phyloP scores from a whole-genome alignment of 2,329 filamentous ascomycete genomes.

The Lizonia empirigonia region DNA sequence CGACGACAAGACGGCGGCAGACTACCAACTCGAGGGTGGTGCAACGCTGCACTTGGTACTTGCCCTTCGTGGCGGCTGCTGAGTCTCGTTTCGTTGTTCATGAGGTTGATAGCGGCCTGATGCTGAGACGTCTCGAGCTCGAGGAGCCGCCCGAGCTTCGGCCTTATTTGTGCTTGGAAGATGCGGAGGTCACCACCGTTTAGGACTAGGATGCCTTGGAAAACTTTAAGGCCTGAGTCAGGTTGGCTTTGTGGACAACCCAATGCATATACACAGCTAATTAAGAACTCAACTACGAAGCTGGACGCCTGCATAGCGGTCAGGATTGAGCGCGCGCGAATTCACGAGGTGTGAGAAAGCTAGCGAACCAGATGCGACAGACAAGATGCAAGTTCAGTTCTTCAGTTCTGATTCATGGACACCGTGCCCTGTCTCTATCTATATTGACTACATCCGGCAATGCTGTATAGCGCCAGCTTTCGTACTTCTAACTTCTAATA shows the following conservation, averaged over 20 bases:
- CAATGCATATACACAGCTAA: neutral
- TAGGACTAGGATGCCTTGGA: no score
- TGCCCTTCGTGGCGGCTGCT: constrained; percentile 79
- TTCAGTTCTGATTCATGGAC: neutral
- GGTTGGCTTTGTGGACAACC: neutral
- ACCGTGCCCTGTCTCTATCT: no score
- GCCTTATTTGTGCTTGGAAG: no score
- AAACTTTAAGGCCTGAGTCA: no score
- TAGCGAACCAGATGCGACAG: neutral
- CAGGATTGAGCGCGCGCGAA: neutral
- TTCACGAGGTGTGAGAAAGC: neutral
- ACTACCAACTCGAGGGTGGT: constrained; percentile 89
- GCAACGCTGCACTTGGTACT: constrained; percentile 95
- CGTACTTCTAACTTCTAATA: no score
- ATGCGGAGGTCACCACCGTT: no score
- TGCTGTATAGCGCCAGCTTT: neutral
- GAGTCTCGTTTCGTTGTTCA: neutral
- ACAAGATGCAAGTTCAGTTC: neutral
- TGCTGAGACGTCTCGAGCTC: constrained; percentile 2
- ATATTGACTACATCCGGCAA: no score
- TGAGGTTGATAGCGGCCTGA: neutral
- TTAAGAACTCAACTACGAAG: neutral
- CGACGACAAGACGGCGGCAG: constrained; percentile 90
- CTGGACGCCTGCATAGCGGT: neutral
- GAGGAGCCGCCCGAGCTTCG: neutral